A percentile compares a stretch with the other conserved stretches of the same genome.
Evolutionary conservation across 2,329 filamentous ascomycete genomes (phyloP).

Genomic region (Fusarium burgessii): DNA sequence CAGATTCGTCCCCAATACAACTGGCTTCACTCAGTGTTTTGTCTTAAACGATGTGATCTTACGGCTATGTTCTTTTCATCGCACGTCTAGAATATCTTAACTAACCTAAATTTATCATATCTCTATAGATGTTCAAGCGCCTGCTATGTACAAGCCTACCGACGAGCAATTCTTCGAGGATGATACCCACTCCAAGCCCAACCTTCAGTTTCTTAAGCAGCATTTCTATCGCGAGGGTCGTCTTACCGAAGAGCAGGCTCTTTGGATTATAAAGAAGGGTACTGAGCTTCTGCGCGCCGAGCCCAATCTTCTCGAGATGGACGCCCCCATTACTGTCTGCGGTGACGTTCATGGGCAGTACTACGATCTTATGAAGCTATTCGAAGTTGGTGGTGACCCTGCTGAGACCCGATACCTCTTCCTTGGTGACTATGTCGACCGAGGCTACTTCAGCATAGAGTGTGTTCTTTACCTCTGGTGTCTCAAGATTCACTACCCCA

Average conservation of each 20-base stretch:
- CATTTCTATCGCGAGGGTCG: constrained; percentile 98
- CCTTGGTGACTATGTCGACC: constrained; percentile 96
- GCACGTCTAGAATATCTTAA: constrained; percentile 8
- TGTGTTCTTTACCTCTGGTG: constrained; percentile 98
- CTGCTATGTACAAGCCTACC: constrained; percentile 90
- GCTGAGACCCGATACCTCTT: constrained; percentile 97
- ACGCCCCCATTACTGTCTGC: constrained; percentile 98
- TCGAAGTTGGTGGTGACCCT: constrained; percentile 97
- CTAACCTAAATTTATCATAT: constrained; percentile 33
- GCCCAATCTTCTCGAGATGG: constrained; percentile 98
- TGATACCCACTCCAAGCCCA: constrained; percentile 86
- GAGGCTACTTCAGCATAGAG: constrained; percentile 99
- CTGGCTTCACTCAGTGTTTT: not conserved
- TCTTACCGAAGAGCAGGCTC: constrained; percentile 94
- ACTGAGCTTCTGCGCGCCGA: constrained; percentile 89
- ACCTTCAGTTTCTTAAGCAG: constrained; percentile 95
- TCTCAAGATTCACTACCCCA: constrained; percentile 98
- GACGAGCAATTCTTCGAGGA: constrained; percentile 96
- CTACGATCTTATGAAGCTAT: constrained; percentile 99
- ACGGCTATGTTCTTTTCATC: not conserved
- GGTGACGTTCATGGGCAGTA: constrained; percentile 99
- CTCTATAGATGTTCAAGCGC: constrained; percentile 90
- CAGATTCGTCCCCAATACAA: constrained; percentile 21
- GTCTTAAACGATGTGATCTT: not conserved
- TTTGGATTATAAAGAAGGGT: constrained; percentile 92